These are phyloP conservation scores for Phanerochaete carnosa DNA, from an alignment of 768 basidiomycete genomes.

Conservation along the genomic window DNA sequence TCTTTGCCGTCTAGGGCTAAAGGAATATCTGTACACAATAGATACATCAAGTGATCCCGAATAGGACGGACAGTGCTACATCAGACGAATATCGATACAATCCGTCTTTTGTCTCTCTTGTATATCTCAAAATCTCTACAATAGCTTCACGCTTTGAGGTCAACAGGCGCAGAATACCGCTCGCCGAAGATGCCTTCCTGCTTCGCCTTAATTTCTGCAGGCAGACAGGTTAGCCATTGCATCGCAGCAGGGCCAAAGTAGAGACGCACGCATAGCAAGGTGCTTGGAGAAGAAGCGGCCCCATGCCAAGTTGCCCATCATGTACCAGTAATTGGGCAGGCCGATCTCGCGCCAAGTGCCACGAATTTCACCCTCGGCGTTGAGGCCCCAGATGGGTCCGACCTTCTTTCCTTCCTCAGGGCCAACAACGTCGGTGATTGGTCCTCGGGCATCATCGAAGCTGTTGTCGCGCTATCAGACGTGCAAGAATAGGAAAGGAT, in stretches of 20 bases:
- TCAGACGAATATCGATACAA: neutral
- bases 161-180: conserved; percentile 22
- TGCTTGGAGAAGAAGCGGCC: conserved; percentile 69
- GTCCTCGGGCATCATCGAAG: conserved; percentile 8
- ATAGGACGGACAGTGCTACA: neutral
- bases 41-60: neutral
- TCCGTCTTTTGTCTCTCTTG: neutral
- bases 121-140: neutral
- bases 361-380: conserved; percentile 60
- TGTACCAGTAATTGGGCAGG: conserved; percentile 51
- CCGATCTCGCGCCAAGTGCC: conserved; percentile 51
- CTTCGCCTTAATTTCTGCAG: conserved; percentile 65
- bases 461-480: neutral
- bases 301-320: conserved; percentile 60
- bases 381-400: conserved; percentile 61
- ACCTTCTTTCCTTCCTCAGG: conserved; percentile 41
- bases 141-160: neutral
- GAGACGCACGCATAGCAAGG: conserved; percentile 56
- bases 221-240: neutral
- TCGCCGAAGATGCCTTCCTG: conserved; percentile 44
- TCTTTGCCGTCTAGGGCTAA: too few species aligned
- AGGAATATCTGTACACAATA: neutral
- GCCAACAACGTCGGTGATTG: conserved; percentile 36
- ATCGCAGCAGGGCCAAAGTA: neutral
- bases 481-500: neutral